Base-by-base conservation (phyloP, 495 filamentous ascomycete species). In the Podospora appendiculata region DNA sequence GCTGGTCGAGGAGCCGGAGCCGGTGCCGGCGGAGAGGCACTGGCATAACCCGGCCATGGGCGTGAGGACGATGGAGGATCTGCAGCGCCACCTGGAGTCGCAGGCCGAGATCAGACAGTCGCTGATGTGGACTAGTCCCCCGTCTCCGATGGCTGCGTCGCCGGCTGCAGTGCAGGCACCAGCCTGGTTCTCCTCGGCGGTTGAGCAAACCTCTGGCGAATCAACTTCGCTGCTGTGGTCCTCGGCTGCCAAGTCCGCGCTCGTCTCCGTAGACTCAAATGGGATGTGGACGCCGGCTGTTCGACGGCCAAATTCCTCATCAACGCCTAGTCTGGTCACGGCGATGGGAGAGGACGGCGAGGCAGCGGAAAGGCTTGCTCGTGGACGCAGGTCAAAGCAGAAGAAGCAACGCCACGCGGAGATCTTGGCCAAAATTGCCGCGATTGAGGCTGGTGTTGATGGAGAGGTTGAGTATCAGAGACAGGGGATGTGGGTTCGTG, bases 351-450 rank as follows among this genome's bases (percentile, higher is more conserved):
- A 68, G 17, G 65, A 68, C 32, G 32, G 32, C 8, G 53, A 60
- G 11, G 54, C 60, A 7, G 25, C 25, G 13, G 39, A 40, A 8
- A 53, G 55, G 8, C 51, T 60, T 11, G 54, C 52, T 0, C 47
- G 52, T n/a, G 46, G 58, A 18, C 25, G 65, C 11, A 53, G 58
- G 51, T 32, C 19, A 13, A 48, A 45, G 25, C 55, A 60, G 51
- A 56, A 47, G 35, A 33, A 41, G 36, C 32, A 32, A 32, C 39
- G 54, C 8, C 16, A 38, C 16, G 48, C 19, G 1, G 64, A 67
- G 57, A 59, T 67, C 16, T 41, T 62, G 16, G 55, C 38, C 41
- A 57, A 61, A 42, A 64, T 62, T 42, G 47, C 46, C 5, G 57
- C 52, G 42, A 45, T 64, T 12, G 57, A 62, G 50, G 11, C 14